Percentiles rank a stretch among this genome's conserved stretches.
Evolutionary conservation across 2,329 filamentous ascomycete species (phyloP).

Genomic region (Botryotinia globosa): DNA sequence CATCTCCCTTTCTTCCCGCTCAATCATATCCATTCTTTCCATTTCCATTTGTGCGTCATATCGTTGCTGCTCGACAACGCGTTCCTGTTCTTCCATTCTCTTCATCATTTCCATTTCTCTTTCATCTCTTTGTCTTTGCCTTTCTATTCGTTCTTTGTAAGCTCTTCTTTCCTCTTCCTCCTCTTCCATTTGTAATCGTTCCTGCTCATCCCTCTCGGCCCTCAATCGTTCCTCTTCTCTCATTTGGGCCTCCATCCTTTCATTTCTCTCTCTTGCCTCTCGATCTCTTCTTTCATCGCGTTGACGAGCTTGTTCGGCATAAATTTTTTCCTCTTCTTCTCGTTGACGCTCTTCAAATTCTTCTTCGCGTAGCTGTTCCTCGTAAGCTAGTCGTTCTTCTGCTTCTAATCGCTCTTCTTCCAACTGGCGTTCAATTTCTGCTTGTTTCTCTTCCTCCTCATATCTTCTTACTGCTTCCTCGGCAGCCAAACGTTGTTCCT

Average conservation of each 20-base stretch:
- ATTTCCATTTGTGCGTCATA: constrained; percentile 13
- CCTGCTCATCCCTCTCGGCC: constrained; percentile 15
- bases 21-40: constrained; percentile 9
- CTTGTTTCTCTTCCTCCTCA: constrained; percentile 9
- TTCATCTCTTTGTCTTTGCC: constrained; percentile 13
- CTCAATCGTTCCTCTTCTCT: constrained; percentile 9
- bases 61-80: constrained; percentile 7
- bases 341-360: constrained; percentile 12
- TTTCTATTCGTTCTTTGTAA: neutral
- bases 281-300: constrained; percentile 7
- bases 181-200: constrained; percentile 17
- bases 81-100: constrained; percentile 13
- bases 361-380: constrained; percentile 15
- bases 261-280: neutral
- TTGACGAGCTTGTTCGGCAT: constrained; percentile 12
- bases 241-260: constrained; percentile 11
- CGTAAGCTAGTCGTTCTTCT: constrained; percentile 11
- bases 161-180: constrained; percentile 20
- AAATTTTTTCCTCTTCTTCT: constrained; percentile 14
- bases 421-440: constrained; percentile 1
- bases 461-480: neutral
- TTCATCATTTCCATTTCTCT: constrained; percentile 1
- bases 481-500: constrained; percentile 15
- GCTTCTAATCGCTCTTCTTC: constrained; percentile 13
- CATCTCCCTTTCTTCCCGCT: constrained; percentile 6